A percentile compares a stretch with the other conserved stretches of the same genome.
Evolutionary conservation across 2,329 filamentous ascomycete genomes (phyloP).

Genomic region (Aspergillus texensis): DNA sequence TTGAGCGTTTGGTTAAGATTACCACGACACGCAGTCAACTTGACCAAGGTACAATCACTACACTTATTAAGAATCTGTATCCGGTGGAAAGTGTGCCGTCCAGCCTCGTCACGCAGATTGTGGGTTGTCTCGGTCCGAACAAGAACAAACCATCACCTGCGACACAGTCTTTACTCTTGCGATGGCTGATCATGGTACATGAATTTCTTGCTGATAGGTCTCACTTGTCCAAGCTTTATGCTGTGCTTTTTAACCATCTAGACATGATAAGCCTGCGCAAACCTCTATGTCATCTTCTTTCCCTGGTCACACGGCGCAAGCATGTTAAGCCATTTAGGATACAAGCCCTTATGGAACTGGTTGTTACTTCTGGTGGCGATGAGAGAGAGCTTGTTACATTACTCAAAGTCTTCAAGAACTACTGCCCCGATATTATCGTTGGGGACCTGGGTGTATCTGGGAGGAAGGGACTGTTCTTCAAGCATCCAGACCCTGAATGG

Average conservation of each 20-base stretch:
- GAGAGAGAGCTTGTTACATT: conserved; percentile 75
- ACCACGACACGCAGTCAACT: conserved; percentile 68
- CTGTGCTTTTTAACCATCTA: conserved; percentile 77
- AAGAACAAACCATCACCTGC: conserved; percentile 71
- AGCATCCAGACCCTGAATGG: conserved; percentile 80
- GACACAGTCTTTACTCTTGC: conserved; percentile 71
- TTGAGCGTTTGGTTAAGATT: conserved; percentile 67
- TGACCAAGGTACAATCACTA: conserved; percentile 73
- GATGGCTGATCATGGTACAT: conserved; percentile 78
- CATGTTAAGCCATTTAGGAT: conserved; percentile 85
- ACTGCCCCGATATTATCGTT: conserved; percentile 85
- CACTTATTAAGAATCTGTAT: conserved; percentile 74
- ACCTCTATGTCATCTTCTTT: conserved; percentile 73
- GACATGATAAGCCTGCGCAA: conserved; percentile 77
- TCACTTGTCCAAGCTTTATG: conserved; percentile 70
- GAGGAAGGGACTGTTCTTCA: conserved; percentile 38
- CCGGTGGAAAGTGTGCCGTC: conserved; percentile 67
- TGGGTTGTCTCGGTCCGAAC: conserved; percentile 77
- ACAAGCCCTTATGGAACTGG: conserved; percentile 64
- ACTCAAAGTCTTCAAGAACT: conserved; percentile 83
- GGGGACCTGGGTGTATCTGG: conserved; percentile 60
- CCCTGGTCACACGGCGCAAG: conserved; percentile 75
- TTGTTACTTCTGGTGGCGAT: conserved; percentile 58
- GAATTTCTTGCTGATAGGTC: conserved; percentile 67
- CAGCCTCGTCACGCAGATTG: conserved; percentile 64